Conservation (phyloP, 2,329 filamentous ascomycete genomes). For the Sclerotinia subarctica region DNA sequence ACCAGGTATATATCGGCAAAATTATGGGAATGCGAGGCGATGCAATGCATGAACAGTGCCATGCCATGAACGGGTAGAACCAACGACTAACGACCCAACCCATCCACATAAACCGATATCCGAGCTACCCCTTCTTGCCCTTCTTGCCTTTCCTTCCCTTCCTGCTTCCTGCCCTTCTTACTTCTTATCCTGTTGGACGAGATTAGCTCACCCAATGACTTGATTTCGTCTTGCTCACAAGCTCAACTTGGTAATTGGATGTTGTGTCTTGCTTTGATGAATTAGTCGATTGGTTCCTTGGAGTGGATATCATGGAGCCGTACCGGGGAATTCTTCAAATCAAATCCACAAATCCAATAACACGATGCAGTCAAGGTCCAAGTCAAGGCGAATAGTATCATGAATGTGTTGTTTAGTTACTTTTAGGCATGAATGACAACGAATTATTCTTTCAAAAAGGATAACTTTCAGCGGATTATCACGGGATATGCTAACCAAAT, state of each 20-base stretch:
- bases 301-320: constrained; percentile 1
- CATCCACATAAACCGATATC: not conserved
- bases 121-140: constrained; percentile 8
- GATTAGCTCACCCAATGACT: not conserved
- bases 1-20: not conserved
- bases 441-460: constrained; percentile 17
- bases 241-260: constrained; percentile 7
- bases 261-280: constrained; percentile 4
- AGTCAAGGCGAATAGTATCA: constrained; percentile 17
- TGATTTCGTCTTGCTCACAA: not conserved
- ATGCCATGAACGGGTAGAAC: constrained; percentile 5
- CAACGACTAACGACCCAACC: too few relatives aligned
- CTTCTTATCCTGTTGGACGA: not conserved
- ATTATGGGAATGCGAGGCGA: constrained; percentile 10
- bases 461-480: constrained; percentile 5
- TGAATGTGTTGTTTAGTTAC: constrained; percentile 20
- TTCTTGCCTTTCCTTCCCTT: not conserved
- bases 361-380: constrained; percentile 17
- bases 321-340: constrained; percentile 8
- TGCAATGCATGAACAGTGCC: constrained; percentile 2
- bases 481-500: constrained; percentile 15
- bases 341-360: constrained; percentile 19
- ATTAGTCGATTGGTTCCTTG: constrained; percentile 3
- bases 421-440: constrained; percentile 22
- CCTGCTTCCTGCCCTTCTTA: too few relatives aligned